phyloP scores from a whole-genome alignment of 768 basidiomycete genomes.

The Goffeauzyma gilvescens region DNA sequence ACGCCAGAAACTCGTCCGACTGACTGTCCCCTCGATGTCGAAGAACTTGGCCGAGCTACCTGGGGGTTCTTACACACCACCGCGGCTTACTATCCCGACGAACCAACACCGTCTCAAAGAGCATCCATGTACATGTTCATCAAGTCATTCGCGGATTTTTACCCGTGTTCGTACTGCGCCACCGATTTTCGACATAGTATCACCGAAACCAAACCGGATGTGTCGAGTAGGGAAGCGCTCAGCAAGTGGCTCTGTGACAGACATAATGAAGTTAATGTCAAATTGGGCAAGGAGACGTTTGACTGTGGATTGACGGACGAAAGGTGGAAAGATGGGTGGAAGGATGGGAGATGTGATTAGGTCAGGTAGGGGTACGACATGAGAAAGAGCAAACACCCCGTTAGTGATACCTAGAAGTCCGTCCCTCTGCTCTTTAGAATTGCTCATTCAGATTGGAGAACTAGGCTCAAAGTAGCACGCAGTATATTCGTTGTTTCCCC shows the following conservation, averaged over 20 bases:
- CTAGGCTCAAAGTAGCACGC: too few species aligned
- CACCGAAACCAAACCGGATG: conserved; percentile 50
- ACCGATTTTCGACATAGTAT: conserved; percentile 59
- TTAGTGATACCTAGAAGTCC: too few species aligned
- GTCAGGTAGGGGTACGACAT: too few species aligned
- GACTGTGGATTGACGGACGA: conserved; percentile 65
- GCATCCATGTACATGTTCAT: conserved; percentile 68
- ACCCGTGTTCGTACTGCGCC: conserved; percentile 77
- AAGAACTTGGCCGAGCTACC: conserved; percentile 72
- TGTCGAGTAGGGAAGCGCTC: conserved; percentile 48
- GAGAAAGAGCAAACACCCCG: too few species aligned
- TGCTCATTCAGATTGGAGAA: too few species aligned
- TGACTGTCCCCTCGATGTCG: conserved; percentile 77
- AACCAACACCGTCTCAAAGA: conserved; percentile 54
- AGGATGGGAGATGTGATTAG: conserved; percentile 76
- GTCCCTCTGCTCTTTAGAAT: too few species aligned
- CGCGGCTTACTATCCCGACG: conserved; percentile 84
- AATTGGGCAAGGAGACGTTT: conserved; percentile 64
- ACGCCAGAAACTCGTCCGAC: conserved; percentile 33
- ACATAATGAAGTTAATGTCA: conserved; percentile 80
- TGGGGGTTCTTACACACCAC: conserved; percentile 95
- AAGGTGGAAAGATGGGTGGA: conserved; percentile 80
- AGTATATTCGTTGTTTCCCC: too few species aligned
- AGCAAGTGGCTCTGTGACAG: conserved; percentile 75
- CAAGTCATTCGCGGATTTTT: conserved; percentile 56